These are phyloP conservation scores for Berkeleyomyces rouxiae DNA, from an alignment of 2,329 filamentous ascomycete species.

Conservation along the genomic window DNA sequence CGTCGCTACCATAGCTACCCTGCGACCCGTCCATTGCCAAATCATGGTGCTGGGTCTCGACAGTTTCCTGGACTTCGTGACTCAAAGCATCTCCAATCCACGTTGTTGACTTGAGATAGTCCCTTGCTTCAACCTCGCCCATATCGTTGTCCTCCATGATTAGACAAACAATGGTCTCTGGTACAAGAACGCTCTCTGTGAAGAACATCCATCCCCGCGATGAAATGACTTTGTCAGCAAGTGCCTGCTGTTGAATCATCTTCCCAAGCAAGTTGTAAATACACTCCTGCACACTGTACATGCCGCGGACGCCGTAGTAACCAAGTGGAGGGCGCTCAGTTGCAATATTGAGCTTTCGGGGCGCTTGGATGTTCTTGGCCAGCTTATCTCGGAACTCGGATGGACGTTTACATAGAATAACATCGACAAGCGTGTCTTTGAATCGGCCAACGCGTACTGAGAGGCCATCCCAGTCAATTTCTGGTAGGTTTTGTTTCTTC, in stretches of 20 bases:
- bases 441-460: constrained; percentile 41
- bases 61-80: constrained; percentile 34
- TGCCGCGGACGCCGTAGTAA: constrained; percentile 68
- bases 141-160: constrained; percentile 41
- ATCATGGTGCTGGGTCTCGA: constrained; percentile 15
- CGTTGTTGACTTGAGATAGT: constrained; percentile 49
- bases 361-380: constrained; percentile 35
- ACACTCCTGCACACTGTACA: constrained; percentile 53
- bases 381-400: constrained; percentile 47
- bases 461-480: constrained; percentile 51
- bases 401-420: constrained; percentile 38
- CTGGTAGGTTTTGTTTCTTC: constrained; percentile 44
- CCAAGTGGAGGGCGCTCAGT: constrained; percentile 46
- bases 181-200: constrained; percentile 60
- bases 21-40: constrained; percentile 17
- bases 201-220: constrained; percentile 50
- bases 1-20: background rate
- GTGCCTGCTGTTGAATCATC: constrained; percentile 42
- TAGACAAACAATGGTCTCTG: constrained; percentile 43
- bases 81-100: constrained; percentile 51
- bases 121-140: constrained; percentile 26
- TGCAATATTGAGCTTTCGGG: constrained; percentile 42
- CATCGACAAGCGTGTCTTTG: constrained; percentile 34
- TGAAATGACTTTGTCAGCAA: constrained; percentile 48
- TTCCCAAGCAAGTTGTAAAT: constrained; percentile 44